phyloP scores from a whole-genome alignment of 352 stramenopile species.

The Pythium scleroteichum region DNA sequence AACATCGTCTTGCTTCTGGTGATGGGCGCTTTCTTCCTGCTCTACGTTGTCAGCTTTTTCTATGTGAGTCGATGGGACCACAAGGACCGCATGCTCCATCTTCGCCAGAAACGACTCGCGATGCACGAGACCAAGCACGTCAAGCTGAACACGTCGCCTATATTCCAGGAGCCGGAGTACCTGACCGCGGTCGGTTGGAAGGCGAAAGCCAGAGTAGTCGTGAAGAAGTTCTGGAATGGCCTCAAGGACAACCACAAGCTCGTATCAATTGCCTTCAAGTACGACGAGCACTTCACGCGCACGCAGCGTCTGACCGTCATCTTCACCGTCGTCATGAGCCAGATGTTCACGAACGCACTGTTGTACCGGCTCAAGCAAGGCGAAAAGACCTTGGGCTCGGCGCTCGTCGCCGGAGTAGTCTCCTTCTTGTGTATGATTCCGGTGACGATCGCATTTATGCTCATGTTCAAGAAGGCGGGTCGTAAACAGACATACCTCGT shows the following conservation, averaged over 20 bases:
- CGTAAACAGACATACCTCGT: conserved; percentile 61
- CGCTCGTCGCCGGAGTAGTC: conserved; percentile 57
- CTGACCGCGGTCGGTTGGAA: conserved; percentile 46
- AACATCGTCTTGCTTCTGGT: conserved; percentile 59
- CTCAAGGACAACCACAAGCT: conserved; percentile 73
- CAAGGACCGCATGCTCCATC: conserved; percentile 35
- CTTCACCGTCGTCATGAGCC: conserved; percentile 67
- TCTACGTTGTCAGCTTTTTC: conserved; percentile 54
- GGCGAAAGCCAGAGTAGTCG: conserved; percentile 43
- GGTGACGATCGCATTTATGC: conserved; percentile 58
- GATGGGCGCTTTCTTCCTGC: conserved; percentile 48
- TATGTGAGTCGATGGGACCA: conserved; percentile 69
- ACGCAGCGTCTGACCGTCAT: conserved; percentile 64
- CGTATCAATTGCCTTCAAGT: conserved; percentile 69
- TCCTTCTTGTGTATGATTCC: conserved; percentile 67
- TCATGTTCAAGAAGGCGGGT: conserved; percentile 76
- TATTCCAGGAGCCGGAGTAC: conserved; percentile 65
- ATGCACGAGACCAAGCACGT: conserved; percentile 51
- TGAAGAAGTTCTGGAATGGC: conserved; percentile 42
- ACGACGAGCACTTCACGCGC: conserved; percentile 69
- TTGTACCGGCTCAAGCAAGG: conserved; percentile 57
- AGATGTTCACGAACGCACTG: conserved; percentile 74
- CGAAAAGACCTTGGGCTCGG: conserved; percentile 45
- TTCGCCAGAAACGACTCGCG: conserved; percentile 39
- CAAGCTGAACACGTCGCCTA: conserved; percentile 44